Percentiles rank a stretch among this genome's conserved stretches.
Conservation (phyloP, 73 alveolate species). For the Paramecium tetraurelia region DNA sequence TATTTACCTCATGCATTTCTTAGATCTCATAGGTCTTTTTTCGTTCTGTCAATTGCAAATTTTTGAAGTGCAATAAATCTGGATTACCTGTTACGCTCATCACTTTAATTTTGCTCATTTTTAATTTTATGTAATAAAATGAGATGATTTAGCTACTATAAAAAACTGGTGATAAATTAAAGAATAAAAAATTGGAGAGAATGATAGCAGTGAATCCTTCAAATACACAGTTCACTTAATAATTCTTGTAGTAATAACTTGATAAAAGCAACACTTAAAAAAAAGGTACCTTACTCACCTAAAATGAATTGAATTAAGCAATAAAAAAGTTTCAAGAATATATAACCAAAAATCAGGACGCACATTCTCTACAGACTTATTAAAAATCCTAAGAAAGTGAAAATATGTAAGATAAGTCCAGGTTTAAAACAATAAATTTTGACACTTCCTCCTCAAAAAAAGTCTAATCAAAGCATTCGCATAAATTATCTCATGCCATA, state of each 20-base stretch:
- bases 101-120: constrained; percentile 35
- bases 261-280: neutral
- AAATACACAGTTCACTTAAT: neutral
- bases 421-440: neutral
- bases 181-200: neutral
- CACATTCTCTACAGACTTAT: neutral
- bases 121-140: neutral
- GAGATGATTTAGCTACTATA: neutral
- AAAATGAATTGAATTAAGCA: neutral
- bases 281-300: neutral
- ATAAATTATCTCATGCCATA: neutral
- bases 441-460: neutral
- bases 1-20: constrained; percentile 23
- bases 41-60: neutral
- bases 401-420: neutral
- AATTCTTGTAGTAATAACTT: neutral
- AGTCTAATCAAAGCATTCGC: neutral
- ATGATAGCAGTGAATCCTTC: neutral
- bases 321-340: neutral
- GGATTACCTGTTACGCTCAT: constrained; percentile 48
- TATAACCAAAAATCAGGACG: neutral
- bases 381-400: neutral
- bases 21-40: neutral
- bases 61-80: neutral
- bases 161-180: neutral